A percentile compares a stretch with the other conserved stretches of the same genome.
These are phyloP conservation scores for Annulohypoxylon maeteangense DNA, from an alignment of 495 filamentous ascomycete species.

Conservation along the genomic window DNA sequence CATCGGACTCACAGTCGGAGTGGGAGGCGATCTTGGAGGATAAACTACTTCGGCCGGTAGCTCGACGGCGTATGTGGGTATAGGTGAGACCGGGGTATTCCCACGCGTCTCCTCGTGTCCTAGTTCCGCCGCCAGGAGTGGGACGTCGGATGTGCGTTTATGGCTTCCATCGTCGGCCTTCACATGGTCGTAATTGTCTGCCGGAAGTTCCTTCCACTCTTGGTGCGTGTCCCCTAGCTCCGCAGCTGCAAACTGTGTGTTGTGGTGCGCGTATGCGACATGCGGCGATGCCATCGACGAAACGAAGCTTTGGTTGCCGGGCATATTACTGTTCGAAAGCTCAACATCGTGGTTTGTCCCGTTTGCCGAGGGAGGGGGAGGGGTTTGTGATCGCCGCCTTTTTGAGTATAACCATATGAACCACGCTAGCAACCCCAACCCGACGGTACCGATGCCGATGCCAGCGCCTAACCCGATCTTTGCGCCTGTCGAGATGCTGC, in stretches of 20 bases:
- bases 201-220: constrained; percentile 31
- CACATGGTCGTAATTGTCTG: constrained; percentile 19
- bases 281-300: neutral
- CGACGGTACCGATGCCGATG: constrained; percentile 32
- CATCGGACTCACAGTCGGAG: neutral
- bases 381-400: constrained; percentile 14
- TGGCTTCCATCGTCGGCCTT: neutral
- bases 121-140: constrained; percentile 37
- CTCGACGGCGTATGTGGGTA: constrained; percentile 26
- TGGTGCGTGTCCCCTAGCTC: constrained; percentile 24
- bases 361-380: neutral
- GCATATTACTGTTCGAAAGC: constrained; percentile 22
- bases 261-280: constrained; percentile 40
- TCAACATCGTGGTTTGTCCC: constrained; percentile 29
- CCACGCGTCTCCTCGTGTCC: constrained; percentile 10
- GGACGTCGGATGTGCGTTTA: constrained; percentile 34
- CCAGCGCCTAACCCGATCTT: constrained; percentile 41
- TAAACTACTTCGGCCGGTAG: constrained; percentile 25
- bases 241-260: constrained; percentile 28
- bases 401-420: constrained; percentile 45
- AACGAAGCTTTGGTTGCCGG: constrained; percentile 4
- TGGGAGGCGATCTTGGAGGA: neutral
- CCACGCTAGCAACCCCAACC: constrained; percentile 32
- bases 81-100: neutral
- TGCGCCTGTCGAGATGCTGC: constrained; percentile 8